phyloP scores from a whole-genome alignment of 1,284 basidiomycete species.

The Trametes versicolor region DNA sequence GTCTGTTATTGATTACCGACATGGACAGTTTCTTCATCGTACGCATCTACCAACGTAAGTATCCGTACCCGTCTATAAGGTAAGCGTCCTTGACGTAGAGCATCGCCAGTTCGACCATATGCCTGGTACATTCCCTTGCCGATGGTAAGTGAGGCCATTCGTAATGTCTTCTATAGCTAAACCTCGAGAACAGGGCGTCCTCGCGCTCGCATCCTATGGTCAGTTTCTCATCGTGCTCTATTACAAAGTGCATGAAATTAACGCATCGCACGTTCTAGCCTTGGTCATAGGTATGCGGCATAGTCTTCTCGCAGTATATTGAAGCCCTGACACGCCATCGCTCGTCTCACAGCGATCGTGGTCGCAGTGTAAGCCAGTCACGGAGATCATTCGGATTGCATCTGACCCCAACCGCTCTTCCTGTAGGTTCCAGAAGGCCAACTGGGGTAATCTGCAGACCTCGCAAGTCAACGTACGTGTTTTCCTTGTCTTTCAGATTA shows the following conservation, averaged over 20 bases:
- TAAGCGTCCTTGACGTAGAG: background rate
- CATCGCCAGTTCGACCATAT: constrained; percentile 24
- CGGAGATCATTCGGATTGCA: background rate
- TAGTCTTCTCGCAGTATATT: background rate
- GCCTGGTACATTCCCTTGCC: constrained; percentile 29
- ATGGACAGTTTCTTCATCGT: constrained; percentile 28
- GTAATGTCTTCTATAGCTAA: no score
- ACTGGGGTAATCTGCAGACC: constrained; percentile 4
- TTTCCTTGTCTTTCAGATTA: background rate
- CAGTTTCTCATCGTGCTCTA: background rate
- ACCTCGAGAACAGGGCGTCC: constrained; percentile 7
- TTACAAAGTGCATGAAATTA: background rate
- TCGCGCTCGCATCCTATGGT: constrained; percentile 28
- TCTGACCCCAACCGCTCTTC: background rate
- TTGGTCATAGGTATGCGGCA: background rate
- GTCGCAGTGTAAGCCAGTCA: background rate
- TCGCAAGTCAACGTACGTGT: constrained; percentile 6
- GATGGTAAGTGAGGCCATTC: constrained; percentile 10
- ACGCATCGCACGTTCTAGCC: background rate
- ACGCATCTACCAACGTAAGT: constrained; percentile 29
- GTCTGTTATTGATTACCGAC: background rate
- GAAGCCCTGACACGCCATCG: background rate
- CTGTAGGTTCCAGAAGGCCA: background rate
- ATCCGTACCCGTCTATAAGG: no score
- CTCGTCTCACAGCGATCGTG: background rate